Percentiles rank a stretch among this genome's conserved stretches.
Evolutionary conservation across 78 protist species (phyloP).

Genomic region (Monocercomonoides exilis): DNA sequence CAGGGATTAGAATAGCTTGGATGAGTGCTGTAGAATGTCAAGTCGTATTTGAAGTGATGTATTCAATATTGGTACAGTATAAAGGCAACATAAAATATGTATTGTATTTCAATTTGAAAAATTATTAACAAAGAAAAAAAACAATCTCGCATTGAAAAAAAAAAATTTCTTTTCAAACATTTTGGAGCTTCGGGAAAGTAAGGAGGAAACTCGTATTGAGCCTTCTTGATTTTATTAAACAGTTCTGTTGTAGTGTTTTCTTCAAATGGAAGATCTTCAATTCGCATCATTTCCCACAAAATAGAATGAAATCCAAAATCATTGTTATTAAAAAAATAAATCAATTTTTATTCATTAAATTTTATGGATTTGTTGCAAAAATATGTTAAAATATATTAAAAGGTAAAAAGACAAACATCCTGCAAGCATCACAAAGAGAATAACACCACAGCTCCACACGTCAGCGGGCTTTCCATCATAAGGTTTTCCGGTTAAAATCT

Average conservation of each 20-base stretch:
- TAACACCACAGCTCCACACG: constrained; percentile 61
- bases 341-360: no score
- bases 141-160: no score
- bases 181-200: not conserved
- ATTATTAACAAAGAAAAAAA: not conserved
- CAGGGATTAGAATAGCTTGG: not conserved
- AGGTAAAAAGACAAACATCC: constrained; percentile 16
- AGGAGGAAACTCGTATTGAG: constrained; percentile 19
- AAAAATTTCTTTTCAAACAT: not conserved
- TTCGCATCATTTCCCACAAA: not conserved
- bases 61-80: no score
- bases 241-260: constrained; percentile 23
- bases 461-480: constrained; percentile 58
- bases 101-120: no score
- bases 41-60: no score
- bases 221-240: constrained; percentile 18
- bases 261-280: constrained; percentile 29
- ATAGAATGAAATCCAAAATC: no score
- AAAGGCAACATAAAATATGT: no score
- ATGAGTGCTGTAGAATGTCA: not conserved
- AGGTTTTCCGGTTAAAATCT: constrained; percentile 24
- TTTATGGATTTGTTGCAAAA: no score
- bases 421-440: constrained; percentile 46
- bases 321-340: no score
- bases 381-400: no score